A percentile compares a stretch with the other conserved stretches of the same genome.
Conservation (phyloP, 306 rosid species). For the Carpinus viminea region DNA sequence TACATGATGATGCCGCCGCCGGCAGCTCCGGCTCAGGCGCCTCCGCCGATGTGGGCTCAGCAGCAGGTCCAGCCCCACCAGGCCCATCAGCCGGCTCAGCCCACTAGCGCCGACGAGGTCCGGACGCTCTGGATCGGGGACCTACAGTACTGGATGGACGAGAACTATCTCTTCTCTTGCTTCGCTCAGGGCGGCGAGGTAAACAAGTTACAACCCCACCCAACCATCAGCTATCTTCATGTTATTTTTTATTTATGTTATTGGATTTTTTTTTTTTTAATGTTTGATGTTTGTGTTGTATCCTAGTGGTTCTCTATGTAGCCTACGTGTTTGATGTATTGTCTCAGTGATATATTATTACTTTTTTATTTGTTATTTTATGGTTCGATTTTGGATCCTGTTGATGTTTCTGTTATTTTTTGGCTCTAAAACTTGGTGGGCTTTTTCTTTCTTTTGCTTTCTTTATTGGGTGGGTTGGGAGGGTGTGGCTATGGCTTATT, state of each 20-base stretch:
- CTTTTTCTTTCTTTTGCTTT: neutral
- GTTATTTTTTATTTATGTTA: neutral
- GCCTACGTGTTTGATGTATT: neutral
- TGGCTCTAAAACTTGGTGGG: neutral
- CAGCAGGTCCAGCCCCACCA: slow-evolving; percentile 47
- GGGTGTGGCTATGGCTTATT: neutral
- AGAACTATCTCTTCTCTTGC: slow-evolving; percentile 60
- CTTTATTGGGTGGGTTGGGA: neutral
- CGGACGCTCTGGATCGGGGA: slow-evolving; percentile 98
- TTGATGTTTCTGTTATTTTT: neutral
- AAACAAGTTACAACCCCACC: neutral
- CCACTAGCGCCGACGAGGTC: slow-evolving; percentile 69
- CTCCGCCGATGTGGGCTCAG: slow-evolving; percentile 59
- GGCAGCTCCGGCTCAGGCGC: slow-evolving; percentile 22
- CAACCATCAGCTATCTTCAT: neutral
- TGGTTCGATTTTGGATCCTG: neutral
- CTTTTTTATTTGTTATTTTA: neutral
- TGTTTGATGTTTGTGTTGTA: neutral
- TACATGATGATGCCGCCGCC: slow-evolving; percentile 85
- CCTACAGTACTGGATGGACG: slow-evolving; percentile 97
- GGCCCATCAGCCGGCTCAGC: slow-evolving; percentile 40
- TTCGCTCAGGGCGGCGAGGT: slow-evolving; percentile 89
- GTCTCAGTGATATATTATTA: neutral
- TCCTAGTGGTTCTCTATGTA: too few relatives aligned
- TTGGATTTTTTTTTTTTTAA: neutral